Evolutionary conservation across 2,329 filamentous ascomycete genomes (phyloP).

Genomic region (Clonostachys chloroleuca): DNA sequence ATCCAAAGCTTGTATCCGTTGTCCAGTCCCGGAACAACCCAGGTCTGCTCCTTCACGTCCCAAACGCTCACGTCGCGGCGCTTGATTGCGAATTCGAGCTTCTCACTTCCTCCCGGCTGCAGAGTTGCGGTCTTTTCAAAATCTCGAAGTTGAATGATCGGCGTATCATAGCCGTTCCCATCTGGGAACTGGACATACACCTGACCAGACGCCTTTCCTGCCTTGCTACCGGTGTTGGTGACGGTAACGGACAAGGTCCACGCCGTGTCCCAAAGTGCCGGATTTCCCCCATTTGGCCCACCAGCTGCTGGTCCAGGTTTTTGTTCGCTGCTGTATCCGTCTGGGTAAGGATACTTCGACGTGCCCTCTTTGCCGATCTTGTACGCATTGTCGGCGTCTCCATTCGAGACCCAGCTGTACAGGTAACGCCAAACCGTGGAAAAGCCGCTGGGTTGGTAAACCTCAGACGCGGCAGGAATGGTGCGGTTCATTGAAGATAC

Average conservation of each 20-base stretch:
- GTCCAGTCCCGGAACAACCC: constrained; percentile 43
- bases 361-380: constrained; percentile 30
- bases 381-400: constrained; percentile 19
- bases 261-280: constrained; percentile 52
- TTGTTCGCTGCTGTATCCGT: constrained; percentile 54
- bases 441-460: constrained; percentile 56
- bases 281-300: constrained; percentile 66
- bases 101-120: constrained; percentile 43
- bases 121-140: constrained; percentile 64
- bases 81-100: constrained; percentile 54
- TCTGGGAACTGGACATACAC: constrained; percentile 39
- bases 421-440: constrained; percentile 59
- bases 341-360: constrained; percentile 48
- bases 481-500: constrained; percentile 39
- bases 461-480: constrained; percentile 48
- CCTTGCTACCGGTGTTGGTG: constrained; percentile 43
- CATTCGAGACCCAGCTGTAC: constrained; percentile 58
- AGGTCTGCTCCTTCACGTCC: constrained; percentile 65
- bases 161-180: constrained; percentile 50
- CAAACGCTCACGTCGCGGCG: constrained; percentile 71
- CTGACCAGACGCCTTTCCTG: constrained; percentile 41
- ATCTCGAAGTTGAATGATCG: constrained; percentile 62
- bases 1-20: constrained; percentile 32
- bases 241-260: constrained; percentile 40
- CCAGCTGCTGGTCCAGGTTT: constrained; percentile 51